Percentiles rank a stretch among this genome's conserved stretches.
These are phyloP conservation scores for Gossypium davidsonii DNA, from an alignment of 441 rosid species.

Conservation along the genomic window DNA sequence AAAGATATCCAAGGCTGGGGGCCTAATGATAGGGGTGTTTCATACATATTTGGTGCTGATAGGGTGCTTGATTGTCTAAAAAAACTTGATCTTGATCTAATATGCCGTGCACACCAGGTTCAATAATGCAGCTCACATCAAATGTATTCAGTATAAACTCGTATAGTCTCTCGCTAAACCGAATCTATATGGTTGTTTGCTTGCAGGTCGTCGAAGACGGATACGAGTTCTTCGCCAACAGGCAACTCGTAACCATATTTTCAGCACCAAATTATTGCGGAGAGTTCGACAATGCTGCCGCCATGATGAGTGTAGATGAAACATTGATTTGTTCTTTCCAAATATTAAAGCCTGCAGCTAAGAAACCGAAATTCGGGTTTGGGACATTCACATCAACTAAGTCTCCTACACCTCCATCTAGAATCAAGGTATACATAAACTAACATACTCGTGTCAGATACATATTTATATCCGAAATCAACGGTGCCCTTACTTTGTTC, in stretches of 20 bases:
- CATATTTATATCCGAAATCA: not conserved
- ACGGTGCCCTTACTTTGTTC: not conserved
- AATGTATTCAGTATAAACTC: not conserved
- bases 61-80: conserved; percentile 38
- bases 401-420: conserved; percentile 25
- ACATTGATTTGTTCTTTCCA: conserved; percentile 48
- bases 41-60: conserved; percentile 49
- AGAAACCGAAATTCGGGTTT: conserved; percentile 39
- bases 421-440: conserved; percentile 40
- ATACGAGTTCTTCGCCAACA: conserved; percentile 52
- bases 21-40: conserved; percentile 50
- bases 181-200: not conserved
- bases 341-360: conserved; percentile 46
- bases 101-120: conserved; percentile 66
- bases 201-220: conserved; percentile 61
- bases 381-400: conserved; percentile 32
- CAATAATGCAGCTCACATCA: not conserved
- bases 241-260: conserved; percentile 48
- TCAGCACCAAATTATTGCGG: conserved; percentile 62
- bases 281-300: conserved; percentile 58
- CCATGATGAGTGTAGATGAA: conserved; percentile 53
- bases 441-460: not conserved
- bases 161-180: not conserved
- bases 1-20: conserved; percentile 42
- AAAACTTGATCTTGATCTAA: conserved; percentile 44